These are phyloP conservation scores for Trichoderma sp. DNA, from an alignment of 2,329 filamentous ascomycete genomes.

Conservation along the genomic window DNA sequence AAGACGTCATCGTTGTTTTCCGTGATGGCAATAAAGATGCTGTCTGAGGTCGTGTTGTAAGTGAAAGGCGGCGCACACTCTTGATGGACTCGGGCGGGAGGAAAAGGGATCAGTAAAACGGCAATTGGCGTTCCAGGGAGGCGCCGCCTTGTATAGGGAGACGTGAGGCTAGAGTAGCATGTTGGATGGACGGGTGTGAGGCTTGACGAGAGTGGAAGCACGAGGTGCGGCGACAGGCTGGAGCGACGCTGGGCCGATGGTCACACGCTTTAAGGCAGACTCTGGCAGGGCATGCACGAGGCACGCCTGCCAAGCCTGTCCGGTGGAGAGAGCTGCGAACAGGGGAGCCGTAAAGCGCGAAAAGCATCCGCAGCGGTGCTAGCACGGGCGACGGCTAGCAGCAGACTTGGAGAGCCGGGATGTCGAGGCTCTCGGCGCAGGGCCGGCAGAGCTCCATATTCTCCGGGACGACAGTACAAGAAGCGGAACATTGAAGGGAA, in stretches of 20 bases:
- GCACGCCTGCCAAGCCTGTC: constrained; percentile 1
- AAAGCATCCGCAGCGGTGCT: neutral
- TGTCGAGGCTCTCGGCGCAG: neutral
- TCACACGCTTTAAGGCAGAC: constrained; percentile 20
- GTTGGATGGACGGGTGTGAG: constrained; percentile 9
- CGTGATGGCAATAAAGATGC: neutral
- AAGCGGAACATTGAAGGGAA: neutral
- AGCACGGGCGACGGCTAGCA: neutral
- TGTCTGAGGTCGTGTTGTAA: neutral
- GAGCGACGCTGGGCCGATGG: constrained; percentile 20
- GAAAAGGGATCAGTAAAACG: neutral
- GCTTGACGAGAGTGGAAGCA: constrained; percentile 9
- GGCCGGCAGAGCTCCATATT: constrained; percentile 1
- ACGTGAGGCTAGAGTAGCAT: constrained; percentile 1
- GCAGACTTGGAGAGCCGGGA: neutral
- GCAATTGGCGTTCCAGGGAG: constrained; percentile 5
- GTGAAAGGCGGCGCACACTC: neutral
- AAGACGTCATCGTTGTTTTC: constrained; percentile 23
- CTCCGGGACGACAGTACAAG: neutral
- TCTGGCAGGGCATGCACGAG: constrained; percentile 13
- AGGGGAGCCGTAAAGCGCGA: neutral
- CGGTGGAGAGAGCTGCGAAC: constrained; percentile 15
- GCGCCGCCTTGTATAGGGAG: constrained; percentile 3
- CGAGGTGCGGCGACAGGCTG: constrained; percentile 18
- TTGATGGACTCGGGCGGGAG: neutral